Percentiles rank a stretch among this genome's conserved stretches.
Evolutionary conservation across 2,329 filamentous ascomycete species (phyloP).

Genomic region (Diplodia scrobiculata): DNA sequence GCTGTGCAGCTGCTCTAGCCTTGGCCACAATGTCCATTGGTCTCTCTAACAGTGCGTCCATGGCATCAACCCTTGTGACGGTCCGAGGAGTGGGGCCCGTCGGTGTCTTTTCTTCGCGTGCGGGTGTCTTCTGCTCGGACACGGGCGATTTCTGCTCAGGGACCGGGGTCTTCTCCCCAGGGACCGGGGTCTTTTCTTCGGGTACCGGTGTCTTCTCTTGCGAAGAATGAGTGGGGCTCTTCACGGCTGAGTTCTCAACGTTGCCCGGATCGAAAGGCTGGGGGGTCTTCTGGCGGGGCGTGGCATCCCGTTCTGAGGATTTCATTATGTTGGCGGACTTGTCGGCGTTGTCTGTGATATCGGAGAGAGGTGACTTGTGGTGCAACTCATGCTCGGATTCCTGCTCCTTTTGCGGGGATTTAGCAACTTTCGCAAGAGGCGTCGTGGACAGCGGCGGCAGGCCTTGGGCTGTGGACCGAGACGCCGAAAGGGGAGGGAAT

Average conservation of each 20-base stretch:
- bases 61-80: slow-evolving; percentile 71
- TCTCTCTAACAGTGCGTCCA: slow-evolving; percentile 72
- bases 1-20: slow-evolving; percentile 67
- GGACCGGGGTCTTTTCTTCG: slow-evolving; percentile 48
- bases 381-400: slow-evolving; percentile 21
- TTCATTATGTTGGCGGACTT: slow-evolving; percentile 25
- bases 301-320: slow-evolving; percentile 10
- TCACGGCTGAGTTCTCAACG: slow-evolving; percentile 2
- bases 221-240: slow-evolving; percentile 1
- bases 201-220: slow-evolving; percentile 42
- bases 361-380: slow-evolving; percentile 24
- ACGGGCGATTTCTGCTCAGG: slow-evolving; percentile 50
- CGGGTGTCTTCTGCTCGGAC: slow-evolving; percentile 51
- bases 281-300: slow-evolving; percentile 14
- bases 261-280: slow-evolving; percentile 8
- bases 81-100: slow-evolving; percentile 46
- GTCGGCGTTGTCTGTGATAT: slow-evolving; percentile 21
- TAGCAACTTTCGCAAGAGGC: not conserved
- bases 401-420: slow-evolving; percentile 3
- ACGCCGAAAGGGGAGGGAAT: not conserved
- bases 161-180: slow-evolving; percentile 55
- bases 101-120: slow-evolving; percentile 50
- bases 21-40: slow-evolving; percentile 94
- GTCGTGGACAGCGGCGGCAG: not conserved
- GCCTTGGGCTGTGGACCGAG: not conserved